phyloP scores from a whole-genome alignment of 768 basidiomycete species.

The Xerocomus brunneocitrinus region DNA sequence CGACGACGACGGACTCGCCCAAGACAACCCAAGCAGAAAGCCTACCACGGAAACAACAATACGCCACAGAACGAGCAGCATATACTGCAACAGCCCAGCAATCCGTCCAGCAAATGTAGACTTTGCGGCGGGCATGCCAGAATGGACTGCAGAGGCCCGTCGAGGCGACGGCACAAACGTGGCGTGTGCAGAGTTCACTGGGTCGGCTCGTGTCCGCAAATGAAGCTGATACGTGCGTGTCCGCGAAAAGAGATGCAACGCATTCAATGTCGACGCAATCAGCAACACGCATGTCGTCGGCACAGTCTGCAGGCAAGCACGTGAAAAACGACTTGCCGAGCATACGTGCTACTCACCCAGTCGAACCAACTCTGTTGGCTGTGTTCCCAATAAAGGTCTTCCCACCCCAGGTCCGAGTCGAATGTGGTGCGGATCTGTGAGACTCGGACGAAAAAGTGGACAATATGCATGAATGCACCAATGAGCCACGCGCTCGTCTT shows the following conservation, averaged over 20 bases:
- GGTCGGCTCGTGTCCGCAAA: conserved; percentile 47
- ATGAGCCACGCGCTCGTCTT: conserved; percentile 62
- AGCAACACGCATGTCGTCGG: conserved; percentile 58
- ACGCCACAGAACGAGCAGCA: conserved; percentile 43
- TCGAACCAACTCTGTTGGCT: conserved; percentile 68
- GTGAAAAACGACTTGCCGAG: conserved; percentile 7
- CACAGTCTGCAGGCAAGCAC: conserved; percentile 46
- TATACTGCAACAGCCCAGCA: conserved; percentile 27
- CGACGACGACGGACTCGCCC: conserved; percentile 35
- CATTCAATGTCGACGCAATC: conserved; percentile 50
- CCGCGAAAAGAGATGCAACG: conserved; percentile 65
- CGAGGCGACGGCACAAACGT: conserved; percentile 53
- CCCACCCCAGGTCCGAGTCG: conserved; percentile 73
- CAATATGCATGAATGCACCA: conserved; percentile 59
- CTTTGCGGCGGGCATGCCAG: conserved; percentile 37
- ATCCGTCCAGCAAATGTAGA: conserved; percentile 44
- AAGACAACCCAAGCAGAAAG: conserved; percentile 61
- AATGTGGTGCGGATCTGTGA: conserved; percentile 51
- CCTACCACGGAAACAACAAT: conserved; percentile 54
- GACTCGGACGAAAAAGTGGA: conserved; percentile 64
- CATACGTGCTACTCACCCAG: conserved; percentile 52
- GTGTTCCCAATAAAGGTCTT: conserved; percentile 68
- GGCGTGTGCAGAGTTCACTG: conserved; percentile 65
- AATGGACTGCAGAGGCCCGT: conserved; percentile 12
- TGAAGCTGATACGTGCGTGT: conserved; percentile 67